These are phyloP conservation scores for Aspergillus puulaauensis DNA, from an alignment of 2,329 filamentous ascomycete species.

Conservation along the genomic window DNA sequence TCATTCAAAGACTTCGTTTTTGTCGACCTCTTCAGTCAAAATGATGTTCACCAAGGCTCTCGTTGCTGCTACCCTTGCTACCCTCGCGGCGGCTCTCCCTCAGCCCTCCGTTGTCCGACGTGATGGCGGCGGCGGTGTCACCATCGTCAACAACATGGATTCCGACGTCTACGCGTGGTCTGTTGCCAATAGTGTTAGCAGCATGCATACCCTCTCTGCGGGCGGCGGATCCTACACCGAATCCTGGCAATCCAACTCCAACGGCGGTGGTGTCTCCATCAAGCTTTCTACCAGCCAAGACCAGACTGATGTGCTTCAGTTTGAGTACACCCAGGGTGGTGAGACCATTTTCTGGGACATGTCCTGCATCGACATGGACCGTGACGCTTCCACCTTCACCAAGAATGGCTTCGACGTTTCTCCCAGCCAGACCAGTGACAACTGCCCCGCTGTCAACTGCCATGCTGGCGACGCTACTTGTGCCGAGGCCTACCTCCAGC, in stretches of 20 bases:
- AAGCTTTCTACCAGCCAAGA: conserved; percentile 36
- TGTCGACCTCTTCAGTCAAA: conserved; percentile 13
- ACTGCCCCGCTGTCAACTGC: conserved; percentile 38
- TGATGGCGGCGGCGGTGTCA: conserved; percentile 29
- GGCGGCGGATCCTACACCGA: conserved; percentile 37
- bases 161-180: conserved; percentile 43
- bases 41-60: conserved; percentile 19
- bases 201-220: conserved; percentile 35
- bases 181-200: conserved; percentile 32
- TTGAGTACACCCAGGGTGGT: conserved; percentile 35
- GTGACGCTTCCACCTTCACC: conserved; percentile 29
- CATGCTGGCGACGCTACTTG: conserved; percentile 35
- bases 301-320: conserved; percentile 42
- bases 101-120: conserved; percentile 28
- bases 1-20: conserved; percentile 2
- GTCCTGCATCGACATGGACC: conserved; percentile 34
- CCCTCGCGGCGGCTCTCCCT: conserved; percentile 16
- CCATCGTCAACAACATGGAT: conserved; percentile 40
- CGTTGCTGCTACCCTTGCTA: conserved; percentile 15
- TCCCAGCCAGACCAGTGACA: conserved; percentile 23
- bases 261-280: conserved; percentile 44
- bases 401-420: conserved; percentile 36
- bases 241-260: conserved; percentile 34
- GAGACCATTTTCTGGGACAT: conserved; percentile 39
- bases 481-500: conserved; percentile 40